phyloP scores from a whole-genome alignment of 305 asterid genomes.

The Fraxinus greggii region DNA sequence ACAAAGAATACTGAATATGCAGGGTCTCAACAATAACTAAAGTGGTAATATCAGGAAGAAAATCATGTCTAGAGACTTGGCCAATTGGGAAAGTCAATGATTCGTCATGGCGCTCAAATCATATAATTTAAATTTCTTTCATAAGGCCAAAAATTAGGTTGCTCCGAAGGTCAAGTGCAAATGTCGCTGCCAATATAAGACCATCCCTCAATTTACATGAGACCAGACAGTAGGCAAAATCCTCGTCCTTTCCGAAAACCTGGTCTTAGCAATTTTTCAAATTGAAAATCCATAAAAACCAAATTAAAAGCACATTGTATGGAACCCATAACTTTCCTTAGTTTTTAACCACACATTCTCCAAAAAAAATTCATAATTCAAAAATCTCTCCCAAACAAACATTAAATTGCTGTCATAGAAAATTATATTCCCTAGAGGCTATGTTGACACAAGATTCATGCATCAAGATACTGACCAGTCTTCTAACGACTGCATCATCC shows the following conservation, averaged over 20 bases:
- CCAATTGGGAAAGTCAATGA: not conserved
- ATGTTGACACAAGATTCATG: not conserved
- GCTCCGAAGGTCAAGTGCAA: not conserved
- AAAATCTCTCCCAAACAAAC: not conserved
- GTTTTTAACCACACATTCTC: not conserved
- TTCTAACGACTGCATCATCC: slow-evolving; percentile 98
- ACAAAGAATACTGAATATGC: not conserved
- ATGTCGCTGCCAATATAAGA: not conserved
- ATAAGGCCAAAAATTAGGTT: not conserved
- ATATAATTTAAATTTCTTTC: not conserved
- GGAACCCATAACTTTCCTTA: not conserved
- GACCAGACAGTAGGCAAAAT: slow-evolving; percentile 15
- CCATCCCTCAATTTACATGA: not conserved
- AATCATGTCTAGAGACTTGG: not conserved
- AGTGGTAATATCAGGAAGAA: slow-evolving; percentile 5
- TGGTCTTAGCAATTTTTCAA: not conserved
- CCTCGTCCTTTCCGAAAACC: slow-evolving; percentile 11
- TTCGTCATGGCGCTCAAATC: not conserved
- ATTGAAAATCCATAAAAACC: not conserved
- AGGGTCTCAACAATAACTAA: not conserved
- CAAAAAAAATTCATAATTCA: not conserved
- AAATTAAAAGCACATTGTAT: no score
- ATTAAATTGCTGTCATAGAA: not conserved
- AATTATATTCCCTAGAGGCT: not conserved
- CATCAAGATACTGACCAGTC: slow-evolving; percentile 73